Conservation (phyloP, 306 rosid species). For the Quercus variabilis region DNA sequence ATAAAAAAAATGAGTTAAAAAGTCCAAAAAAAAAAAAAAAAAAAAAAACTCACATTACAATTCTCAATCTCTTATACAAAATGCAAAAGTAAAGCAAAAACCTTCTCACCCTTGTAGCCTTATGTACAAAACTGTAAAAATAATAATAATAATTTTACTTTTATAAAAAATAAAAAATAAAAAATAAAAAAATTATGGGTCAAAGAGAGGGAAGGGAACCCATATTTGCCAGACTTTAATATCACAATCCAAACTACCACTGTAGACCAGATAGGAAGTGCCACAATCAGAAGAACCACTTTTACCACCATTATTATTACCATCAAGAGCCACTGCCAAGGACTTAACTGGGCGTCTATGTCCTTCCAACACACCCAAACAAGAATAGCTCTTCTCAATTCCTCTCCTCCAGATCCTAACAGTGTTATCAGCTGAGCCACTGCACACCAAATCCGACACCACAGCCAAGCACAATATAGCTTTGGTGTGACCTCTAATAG, state of each 20-base stretch:
- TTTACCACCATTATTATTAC: neutral
- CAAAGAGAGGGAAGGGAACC: conserved; percentile 31
- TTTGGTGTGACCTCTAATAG: conserved; percentile 59
- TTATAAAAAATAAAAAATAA: no score
- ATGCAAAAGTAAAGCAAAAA: neutral
- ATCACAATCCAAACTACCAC: conserved; percentile 65
- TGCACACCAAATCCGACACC: conserved; percentile 54
- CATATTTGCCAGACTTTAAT: conserved; percentile 54
- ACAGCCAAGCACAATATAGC: conserved; percentile 63
- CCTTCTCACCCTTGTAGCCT: neutral
- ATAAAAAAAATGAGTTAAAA: no score
- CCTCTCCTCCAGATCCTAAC: conserved; percentile 72
- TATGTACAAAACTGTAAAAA: neutral
- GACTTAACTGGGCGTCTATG: conserved; percentile 59
- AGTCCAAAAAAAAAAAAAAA: no score
- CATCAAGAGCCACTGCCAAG: conserved; percentile 39
- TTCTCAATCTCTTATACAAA: neutral
- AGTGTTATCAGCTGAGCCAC: conserved; percentile 70
- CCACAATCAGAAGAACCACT: neutral
- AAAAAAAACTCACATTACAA: no score
- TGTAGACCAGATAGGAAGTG: conserved; percentile 47
- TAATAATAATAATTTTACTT: no score
- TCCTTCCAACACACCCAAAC: conserved; percentile 62
- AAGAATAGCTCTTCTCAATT: conserved; percentile 31
- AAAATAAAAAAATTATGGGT: no score